Percentiles rank a stretch among this genome's conserved stretches.
phyloP scores from a whole-genome alignment of 805 yeast genomes.

The Pichia californica region DNA sequence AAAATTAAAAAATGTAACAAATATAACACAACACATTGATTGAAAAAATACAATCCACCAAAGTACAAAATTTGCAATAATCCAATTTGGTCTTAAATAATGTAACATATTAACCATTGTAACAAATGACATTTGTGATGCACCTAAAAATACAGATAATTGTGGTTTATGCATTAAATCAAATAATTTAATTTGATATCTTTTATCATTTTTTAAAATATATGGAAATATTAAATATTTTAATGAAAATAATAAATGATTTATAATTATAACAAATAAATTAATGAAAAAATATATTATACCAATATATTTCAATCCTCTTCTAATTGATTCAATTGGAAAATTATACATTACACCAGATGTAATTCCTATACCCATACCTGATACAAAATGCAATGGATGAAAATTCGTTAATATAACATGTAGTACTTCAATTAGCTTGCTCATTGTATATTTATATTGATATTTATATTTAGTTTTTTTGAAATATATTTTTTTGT shows the following conservation, averaged over 20 bases:
- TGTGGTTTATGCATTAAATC: conserved; percentile 34
- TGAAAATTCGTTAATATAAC: too few species aligned
- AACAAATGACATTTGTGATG: conserved; percentile 72
- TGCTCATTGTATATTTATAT: too few species aligned
- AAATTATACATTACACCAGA: conserved; percentile 54
- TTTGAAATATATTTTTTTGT: too few species aligned
- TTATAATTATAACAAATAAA: conserved; percentile 38
- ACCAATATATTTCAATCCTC: conserved; percentile 36
- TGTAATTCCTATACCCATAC: conserved; percentile 86
- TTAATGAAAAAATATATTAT: conserved; percentile 59
- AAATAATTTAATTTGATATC: conserved; percentile 15
- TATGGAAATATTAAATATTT: conserved; percentile 33
- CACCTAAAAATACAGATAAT: conserved; percentile 63
- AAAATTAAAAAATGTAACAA: conserved; percentile 48
- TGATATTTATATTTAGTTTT: too few species aligned
- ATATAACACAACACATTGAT: conserved; percentile 56
- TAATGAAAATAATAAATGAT: conserved; percentile 36
- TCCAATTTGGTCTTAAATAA: conserved; percentile 35
- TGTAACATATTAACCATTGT: conserved; percentile 57
- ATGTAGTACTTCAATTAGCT: too few species aligned
- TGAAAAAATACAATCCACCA: conserved; percentile 68
- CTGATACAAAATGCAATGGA: conserved; percentile 61
- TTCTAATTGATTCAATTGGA: conserved; percentile 47
- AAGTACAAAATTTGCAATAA: conserved; percentile 47
- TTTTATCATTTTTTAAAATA: conserved; percentile 3